Evolutionary conservation across 805 yeast species (phyloP).

Genomic region (Candida palmyrensis): DNA sequence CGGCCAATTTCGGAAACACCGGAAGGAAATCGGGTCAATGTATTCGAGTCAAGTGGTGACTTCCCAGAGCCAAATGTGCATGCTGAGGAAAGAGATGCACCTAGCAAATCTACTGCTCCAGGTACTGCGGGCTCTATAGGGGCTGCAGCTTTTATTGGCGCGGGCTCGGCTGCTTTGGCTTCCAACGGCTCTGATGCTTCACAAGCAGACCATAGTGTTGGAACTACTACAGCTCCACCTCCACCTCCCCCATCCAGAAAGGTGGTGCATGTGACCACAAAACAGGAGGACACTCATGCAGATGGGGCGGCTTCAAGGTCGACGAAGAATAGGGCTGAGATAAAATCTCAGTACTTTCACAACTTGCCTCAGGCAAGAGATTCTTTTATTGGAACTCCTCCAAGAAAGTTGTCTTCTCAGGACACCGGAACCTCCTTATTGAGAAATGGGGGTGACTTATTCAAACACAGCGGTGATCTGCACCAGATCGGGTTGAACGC

Average conservation of each 20-base stretch:
- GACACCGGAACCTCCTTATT: slow-evolving; percentile 33
- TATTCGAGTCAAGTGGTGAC: slow-evolving; percentile 7
- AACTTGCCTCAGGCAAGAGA: slow-evolving; percentile 38
- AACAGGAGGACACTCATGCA: slow-evolving; percentile 11
- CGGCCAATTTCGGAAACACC: slow-evolving; percentile 27
- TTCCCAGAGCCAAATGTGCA: slow-evolving; percentile 12
- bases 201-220: slow-evolving; percentile 1
- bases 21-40: slow-evolving; percentile 9
- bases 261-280: slow-evolving; percentile 29
- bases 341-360: slow-evolving; percentile 43
- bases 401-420: slow-evolving; percentile 25
- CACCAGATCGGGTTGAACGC: slow-evolving; percentile 67
- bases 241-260: slow-evolving; percentile 58
- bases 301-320: too few species aligned
- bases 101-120: slow-evolving; percentile 5
- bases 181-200: slow-evolving; percentile 6
- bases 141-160: slow-evolving; percentile 11
- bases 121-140: slow-evolving; percentile 11
- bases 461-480: slow-evolving; percentile 40
- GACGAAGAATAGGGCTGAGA: slow-evolving; percentile 32
- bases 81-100: slow-evolving; percentile 1
- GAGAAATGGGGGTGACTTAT: slow-evolving; percentile 12
- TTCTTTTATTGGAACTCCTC: slow-evolving; percentile 14
- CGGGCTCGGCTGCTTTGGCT: slow-evolving; percentile 7
- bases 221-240: slow-evolving; percentile 31